A percentile compares a stretch with the other conserved stretches of the same genome.
These are phyloP conservation scores for Xylaria castorea DNA, from an alignment of 495 filamentous ascomycete species.

Conservation along the genomic window DNA sequence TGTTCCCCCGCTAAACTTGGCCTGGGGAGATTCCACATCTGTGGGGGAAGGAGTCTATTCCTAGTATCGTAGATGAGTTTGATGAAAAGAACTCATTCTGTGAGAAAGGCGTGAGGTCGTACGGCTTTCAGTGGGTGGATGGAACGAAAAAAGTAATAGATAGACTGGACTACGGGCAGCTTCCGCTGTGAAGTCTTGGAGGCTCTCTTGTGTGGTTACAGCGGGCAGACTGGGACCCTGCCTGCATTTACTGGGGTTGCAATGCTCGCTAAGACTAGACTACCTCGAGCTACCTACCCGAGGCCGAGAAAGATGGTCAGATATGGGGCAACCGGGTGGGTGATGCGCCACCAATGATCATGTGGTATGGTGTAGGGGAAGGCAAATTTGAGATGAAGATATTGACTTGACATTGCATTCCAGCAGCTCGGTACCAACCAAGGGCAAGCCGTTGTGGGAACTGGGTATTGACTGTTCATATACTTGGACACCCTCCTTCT, in stretches of 20 bases:
- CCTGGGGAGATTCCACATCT: constrained; percentile 14
- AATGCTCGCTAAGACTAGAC: constrained; percentile 1
- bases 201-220: background rate
- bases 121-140: background rate
- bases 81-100: background rate
- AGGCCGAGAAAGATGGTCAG: background rate
- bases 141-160: background rate
- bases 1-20: constrained; percentile 15
- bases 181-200: background rate
- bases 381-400: constrained; percentile 7
- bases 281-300: background rate
- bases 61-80: background rate
- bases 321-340: constrained; percentile 4
- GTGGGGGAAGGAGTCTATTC: constrained; percentile 10
- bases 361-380: background rate
- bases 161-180: constrained; percentile 6
- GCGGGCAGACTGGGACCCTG: background rate
- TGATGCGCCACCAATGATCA: constrained; percentile 15
- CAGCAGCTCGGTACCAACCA: background rate
- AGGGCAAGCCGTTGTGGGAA: constrained; percentile 1
- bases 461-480: background rate
- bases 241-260: constrained; percentile 1
- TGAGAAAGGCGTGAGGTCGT: too few species aligned
- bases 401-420: background rate
- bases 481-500: background rate